These are phyloP conservation scores for Saccharomyces hybrid DNA, from an alignment of 1,139 yeast genomes.

Conservation along the genomic window DNA sequence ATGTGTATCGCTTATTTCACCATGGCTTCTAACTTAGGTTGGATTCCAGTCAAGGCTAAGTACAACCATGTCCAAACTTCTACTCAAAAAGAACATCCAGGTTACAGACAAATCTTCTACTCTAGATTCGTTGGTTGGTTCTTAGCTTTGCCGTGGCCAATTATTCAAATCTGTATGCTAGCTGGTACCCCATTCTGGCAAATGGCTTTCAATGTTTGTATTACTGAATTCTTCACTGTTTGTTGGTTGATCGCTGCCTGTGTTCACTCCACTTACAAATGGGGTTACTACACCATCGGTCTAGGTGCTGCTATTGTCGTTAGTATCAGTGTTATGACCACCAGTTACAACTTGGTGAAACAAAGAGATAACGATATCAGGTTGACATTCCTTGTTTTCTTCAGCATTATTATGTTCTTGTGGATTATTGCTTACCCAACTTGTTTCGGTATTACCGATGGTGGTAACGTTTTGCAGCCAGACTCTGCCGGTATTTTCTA, in stretches of 20 bases:
- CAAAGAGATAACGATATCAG: conserved; percentile 15
- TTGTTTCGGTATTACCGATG: conserved; percentile 56
- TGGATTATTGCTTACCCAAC: conserved; percentile 47
- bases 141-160: conserved; percentile 49
- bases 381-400: conserved; percentile 17
- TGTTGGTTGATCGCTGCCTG: conserved; percentile 48
- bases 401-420: conserved; percentile 34
- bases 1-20: conserved; percentile 52
- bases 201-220: conserved; percentile 36
- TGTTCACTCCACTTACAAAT: conserved; percentile 51
- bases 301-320: conserved; percentile 26
- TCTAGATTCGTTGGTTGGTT: conserved; percentile 64
- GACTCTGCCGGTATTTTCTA: conserved; percentile 58
- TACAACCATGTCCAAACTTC: conserved; percentile 45
- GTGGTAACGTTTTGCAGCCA: conserved; percentile 57
- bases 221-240: conserved; percentile 45
- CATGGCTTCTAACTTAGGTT: conserved; percentile 62
- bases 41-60: conserved; percentile 47
- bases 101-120: conserved; percentile 57
- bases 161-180: conserved; percentile 42
- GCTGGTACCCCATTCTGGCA: conserved; percentile 38
- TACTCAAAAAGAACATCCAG: conserved; percentile 31
- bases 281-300: conserved; percentile 40
- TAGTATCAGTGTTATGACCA: conserved; percentile 22
- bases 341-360: conserved; percentile 21